Conservation (phyloP, 148 eudicot genomes). For the Agrostemma githago region DNA sequence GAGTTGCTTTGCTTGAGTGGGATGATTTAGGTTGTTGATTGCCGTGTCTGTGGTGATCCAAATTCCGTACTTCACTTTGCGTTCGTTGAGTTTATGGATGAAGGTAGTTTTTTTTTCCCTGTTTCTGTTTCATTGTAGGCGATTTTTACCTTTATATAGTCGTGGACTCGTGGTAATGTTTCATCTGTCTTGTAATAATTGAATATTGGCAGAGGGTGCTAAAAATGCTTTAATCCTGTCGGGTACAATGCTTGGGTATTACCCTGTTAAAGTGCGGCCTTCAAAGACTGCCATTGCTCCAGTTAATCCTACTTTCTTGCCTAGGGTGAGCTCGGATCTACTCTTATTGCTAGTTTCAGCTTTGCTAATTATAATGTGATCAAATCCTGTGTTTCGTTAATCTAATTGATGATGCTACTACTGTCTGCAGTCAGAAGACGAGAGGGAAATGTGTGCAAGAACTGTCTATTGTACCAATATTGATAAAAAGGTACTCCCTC, state of each 20-base stretch:
- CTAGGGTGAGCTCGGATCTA: constrained; percentile 49
- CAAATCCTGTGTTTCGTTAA: background rate
- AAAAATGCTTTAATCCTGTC: constrained; percentile 78
- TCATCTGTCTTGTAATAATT: constrained; percentile 3
- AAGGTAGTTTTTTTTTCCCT: constrained; percentile 35
- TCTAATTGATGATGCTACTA: constrained; percentile 21
- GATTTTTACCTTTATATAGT: constrained; percentile 4
- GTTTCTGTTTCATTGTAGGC: constrained; percentile 1
- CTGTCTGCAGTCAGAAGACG: constrained; percentile 80
- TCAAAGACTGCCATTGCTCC: constrained; percentile 99
- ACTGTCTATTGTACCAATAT: constrained; percentile 94
- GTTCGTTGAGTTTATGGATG: constrained; percentile 87
- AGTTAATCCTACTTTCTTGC: constrained; percentile 92
- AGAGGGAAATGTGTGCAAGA: constrained; percentile 98
- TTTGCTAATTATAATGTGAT: constrained; percentile 11
- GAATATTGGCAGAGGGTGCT: constrained; percentile 68
- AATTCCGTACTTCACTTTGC: constrained; percentile 97
- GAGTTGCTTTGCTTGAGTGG: constrained; percentile 15
- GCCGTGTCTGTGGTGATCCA: constrained; percentile 98
- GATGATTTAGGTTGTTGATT: constrained; percentile 79
- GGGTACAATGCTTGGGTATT: constrained; percentile 92
- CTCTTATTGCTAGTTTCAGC: background rate
- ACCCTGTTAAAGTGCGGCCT: constrained; percentile 89
- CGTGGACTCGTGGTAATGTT: constrained; percentile 8
- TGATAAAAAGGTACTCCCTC: constrained; percentile 66